Percentiles rank a stretch among this genome's conserved stretches.
Evolutionary conservation across 495 filamentous ascomycete genomes (phyloP).

Genomic region (Penicillium dipodomyicola): DNA sequence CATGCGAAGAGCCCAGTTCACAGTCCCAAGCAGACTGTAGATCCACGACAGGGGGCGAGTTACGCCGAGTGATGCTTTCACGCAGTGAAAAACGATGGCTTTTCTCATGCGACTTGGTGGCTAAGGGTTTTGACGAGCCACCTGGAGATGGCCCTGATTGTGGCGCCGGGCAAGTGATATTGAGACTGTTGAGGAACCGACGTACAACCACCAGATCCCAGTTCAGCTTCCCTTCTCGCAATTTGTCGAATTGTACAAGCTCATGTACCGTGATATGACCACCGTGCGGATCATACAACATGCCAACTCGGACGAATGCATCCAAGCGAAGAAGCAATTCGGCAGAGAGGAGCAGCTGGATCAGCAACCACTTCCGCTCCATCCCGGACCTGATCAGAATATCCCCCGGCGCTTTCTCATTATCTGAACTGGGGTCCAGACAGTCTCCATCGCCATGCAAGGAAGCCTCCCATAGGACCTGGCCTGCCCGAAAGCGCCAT

Average conservation of each 20-base stretch:
- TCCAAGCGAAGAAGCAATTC: conserved; percentile 77
- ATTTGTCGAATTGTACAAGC: conserved; percentile 59
- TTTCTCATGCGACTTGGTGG: conserved; percentile 28
- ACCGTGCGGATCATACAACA: conserved; percentile 48
- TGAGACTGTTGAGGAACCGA: conserved; percentile 73
- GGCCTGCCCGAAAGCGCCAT: conserved; percentile 77
- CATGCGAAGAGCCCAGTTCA: conserved; percentile 37
- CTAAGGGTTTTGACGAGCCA: conserved; percentile 3
- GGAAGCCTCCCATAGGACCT: conserved; percentile 70
- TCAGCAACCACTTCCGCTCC: conserved; percentile 71
- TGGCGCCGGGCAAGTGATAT: conserved; percentile 30
- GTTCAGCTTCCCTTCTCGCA: conserved; percentile 65
- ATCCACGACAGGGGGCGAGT: conserved; percentile 19
- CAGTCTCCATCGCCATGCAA: conserved; percentile 52
- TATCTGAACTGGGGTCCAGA: conserved; percentile 40
- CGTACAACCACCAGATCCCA: conserved; percentile 79
- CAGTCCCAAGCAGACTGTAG: conserved; percentile 36
- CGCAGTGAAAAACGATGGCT: conserved; percentile 27
- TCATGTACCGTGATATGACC: conserved; percentile 56
- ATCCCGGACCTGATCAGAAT: conserved; percentile 39
- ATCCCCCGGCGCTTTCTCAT: conserved; percentile 33
- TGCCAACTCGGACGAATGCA: conserved; percentile 56
- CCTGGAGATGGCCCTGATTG: conserved; percentile 4
- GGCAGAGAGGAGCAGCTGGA: conserved; percentile 74
- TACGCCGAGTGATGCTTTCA: conserved; percentile 27